These are phyloP conservation scores for Ulota crispa DNA, from an alignment of 225 moss, liverwort and hornwort genomes.

Conservation along the genomic window DNA sequence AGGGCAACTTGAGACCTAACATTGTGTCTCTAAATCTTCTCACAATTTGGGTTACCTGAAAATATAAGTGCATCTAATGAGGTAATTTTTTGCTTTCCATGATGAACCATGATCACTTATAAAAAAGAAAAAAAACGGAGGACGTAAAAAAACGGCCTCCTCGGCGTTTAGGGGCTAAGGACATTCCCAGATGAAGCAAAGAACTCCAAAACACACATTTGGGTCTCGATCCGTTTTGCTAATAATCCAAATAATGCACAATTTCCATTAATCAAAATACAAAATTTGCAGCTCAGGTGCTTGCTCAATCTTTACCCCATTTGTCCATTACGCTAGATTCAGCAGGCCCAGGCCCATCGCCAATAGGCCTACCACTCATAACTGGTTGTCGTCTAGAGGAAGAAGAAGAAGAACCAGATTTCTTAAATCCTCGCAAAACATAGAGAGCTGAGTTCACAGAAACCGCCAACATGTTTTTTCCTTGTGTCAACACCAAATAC, in stretches of 20 bases:
- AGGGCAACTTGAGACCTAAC: no score
- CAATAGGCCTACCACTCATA: conserved; percentile 25
- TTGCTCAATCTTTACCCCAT: conserved; percentile 84
- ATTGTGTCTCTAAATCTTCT: no score
- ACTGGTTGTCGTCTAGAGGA: conserved; percentile 47
- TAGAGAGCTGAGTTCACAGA: conserved; percentile 68
- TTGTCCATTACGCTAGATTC: conserved; percentile 84
- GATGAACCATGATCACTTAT: no score
- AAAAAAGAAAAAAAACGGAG: no score
- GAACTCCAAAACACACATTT: not conserved
- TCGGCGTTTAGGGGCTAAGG: no score
- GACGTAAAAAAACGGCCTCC: no score
- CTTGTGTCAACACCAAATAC: conserved; percentile 85
- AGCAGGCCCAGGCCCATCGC: conserved; percentile 59
- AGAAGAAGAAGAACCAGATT: conserved; percentile 33
- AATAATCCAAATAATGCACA: not conserved
- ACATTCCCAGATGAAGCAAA: not conserved
- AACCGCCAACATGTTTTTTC: conserved; percentile 73
- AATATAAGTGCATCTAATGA: no score
- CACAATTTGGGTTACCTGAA: no score
- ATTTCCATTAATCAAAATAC: conserved; percentile 2
- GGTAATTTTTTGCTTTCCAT: no score
- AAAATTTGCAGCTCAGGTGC: not conserved
- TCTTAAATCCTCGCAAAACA: conserved; percentile 84
- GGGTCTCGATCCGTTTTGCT: not conserved